Evolutionary conservation across 176 grass and related monocot species (phyloP), one percentile per base, ranked within the genome.

Genomic region (Alopecurus myosuroides): DNA sequence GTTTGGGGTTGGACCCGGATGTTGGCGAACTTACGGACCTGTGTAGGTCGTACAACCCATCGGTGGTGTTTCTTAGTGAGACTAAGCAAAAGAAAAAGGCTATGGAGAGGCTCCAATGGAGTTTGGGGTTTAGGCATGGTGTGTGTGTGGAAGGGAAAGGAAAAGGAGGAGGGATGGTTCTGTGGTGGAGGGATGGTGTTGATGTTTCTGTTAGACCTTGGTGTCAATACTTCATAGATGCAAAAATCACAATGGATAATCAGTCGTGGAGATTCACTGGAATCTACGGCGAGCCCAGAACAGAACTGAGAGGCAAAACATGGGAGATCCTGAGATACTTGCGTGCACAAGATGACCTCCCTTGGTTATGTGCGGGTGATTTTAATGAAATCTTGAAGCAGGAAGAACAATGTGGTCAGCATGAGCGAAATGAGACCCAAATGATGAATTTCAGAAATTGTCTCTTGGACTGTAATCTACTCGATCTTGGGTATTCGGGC

Each of bases 401-500:
- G 6, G 1, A 18, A 2, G 6, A 52, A 1, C 19, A 52, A 4
- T 1, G 2, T 2, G 50, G 50, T 0, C 4, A 7, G 1, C 1
- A 22, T 0, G 5, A 18, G 1, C 5, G 19, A 0, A 22, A 20
- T 2, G 5, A 20, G 0, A 5, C 5, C 1, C 19, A 22, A 2
- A 52, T 52, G 1, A 18, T 5, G 2, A 20, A 18, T 0, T 52
- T 53, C 22, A 5, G 50, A 7, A 7, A 22, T 0, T 53, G 19
- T 9, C 19, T 53, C 14, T 20, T 7, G 0, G 50, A 53, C 0
- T 53, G 50, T 2, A 20, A 2, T 22, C 2, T 53, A 1, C 2
- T 6, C 1, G 50, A 53, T 9, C 18, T 53, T 5, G 50, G 50
- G 0, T 53, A 8, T 7, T 20, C 19, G 8, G 50, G 50, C 4